Evolutionary conservation across 352 stramenopile species (phyloP), one percentile per base, ranked within the genome.

Genomic region (Globisporangium orthogonon): DNA sequence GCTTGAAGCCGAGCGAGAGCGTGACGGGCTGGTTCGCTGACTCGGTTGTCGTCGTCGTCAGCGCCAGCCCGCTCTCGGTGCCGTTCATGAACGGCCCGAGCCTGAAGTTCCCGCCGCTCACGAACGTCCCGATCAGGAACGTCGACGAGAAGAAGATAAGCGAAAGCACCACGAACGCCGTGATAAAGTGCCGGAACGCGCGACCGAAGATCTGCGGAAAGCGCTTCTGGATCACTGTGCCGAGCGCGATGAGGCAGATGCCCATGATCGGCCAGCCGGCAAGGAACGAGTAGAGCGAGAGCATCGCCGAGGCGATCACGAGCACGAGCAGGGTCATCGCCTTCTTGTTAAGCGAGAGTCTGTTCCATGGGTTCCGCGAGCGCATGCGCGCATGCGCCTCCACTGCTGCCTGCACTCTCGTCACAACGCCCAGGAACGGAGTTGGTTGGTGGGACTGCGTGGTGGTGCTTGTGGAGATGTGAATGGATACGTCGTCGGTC

Each of bases 141-240:
- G 80, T 83, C 15, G 80, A 88, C 30, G 80, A 89, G 65, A 92
- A 92, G 65, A 92, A 92, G 35, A 92, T 65, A 46, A 92, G 67
- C 58, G 82, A 92, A 50, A 92, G 66, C 18, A 88, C 29, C 45
- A 90, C 78, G 52, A 92, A 92, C 40, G 67, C 54, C 3, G 67
- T 76, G 71, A 92, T 81, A 44, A 92, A 92, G 54, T 89, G 71
- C 17, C 74, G 72, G 61, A 92, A 92, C 31, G 74, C 73, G 44
- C 69, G 65, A 4, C 82, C 82, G 40, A 92, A 92, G 33, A 92
- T 79, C 63, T 89, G 79, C 47, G 82, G 82, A 43, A 89, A 92
- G 31, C 80, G 73, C 47, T 63, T 66, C 67, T 92, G 82, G 28
- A 86, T 83, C 30, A 85, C 76, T 15, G 69, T 80, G 55, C 70